Evolutionary conservation across 1,139 yeast genomes (phyloP).

Genomic region (Starmera stellimalicola): DNA sequence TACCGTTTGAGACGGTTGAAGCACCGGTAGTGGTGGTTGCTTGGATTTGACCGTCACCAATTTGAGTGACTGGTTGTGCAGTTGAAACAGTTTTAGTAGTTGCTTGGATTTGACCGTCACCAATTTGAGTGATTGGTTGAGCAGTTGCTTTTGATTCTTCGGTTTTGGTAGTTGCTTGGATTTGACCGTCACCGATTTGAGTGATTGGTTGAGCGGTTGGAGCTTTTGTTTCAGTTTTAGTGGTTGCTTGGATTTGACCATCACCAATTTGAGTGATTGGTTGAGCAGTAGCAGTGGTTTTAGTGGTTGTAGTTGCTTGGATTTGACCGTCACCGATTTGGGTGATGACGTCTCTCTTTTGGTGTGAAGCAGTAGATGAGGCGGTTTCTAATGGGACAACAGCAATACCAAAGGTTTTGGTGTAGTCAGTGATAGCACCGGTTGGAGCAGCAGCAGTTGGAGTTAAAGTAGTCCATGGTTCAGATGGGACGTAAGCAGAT

Average conservation of each 20-base stretch:
- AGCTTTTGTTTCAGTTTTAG: slow-evolving; percentile 22
- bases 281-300: background rate
- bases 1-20: slow-evolving; percentile 5
- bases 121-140: slow-evolving; percentile 4
- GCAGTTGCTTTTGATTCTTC: slow-evolving; percentile 3
- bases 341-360: slow-evolving; percentile 13
- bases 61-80: slow-evolving; percentile 4
- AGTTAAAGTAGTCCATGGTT: slow-evolving; percentile 60
- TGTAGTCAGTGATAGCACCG: slow-evolving; percentile 50
- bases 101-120: slow-evolving; percentile 8
- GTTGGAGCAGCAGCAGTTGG: slow-evolving; percentile 39
- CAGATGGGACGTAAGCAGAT: slow-evolving; percentile 55
- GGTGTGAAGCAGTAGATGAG: slow-evolving; percentile 31
- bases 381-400: slow-evolving; percentile 38
- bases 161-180: slow-evolving; percentile 30
- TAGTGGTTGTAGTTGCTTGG: slow-evolving; percentile 12
- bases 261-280: slow-evolving; percentile 4
- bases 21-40: slow-evolving; percentile 3
- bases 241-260: slow-evolving; percentile 15
- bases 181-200: slow-evolving; percentile 34
- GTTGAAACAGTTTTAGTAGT: slow-evolving; percentile 19
- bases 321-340: slow-evolving; percentile 15
- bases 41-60: slow-evolving; percentile 7
- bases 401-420: slow-evolving; percentile 54
- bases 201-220: slow-evolving; percentile 26